Base-by-base conservation (phyloP, 108 stramenopile genomes). In the Conticribra guillardii region DNA sequence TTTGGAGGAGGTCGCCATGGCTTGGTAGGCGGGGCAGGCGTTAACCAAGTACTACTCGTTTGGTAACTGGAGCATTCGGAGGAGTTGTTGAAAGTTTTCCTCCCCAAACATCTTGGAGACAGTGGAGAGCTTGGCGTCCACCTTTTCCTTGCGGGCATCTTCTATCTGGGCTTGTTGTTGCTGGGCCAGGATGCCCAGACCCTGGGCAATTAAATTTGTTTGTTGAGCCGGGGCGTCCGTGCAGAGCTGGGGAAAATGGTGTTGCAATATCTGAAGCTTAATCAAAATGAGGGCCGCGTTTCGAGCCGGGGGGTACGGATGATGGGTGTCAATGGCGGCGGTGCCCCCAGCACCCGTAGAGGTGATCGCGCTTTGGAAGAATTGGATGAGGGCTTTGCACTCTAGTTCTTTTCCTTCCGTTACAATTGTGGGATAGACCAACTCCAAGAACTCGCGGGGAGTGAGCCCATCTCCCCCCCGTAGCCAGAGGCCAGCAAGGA, bases 101-200 rank as follows among this genome's bases (percentile, higher is more conserved):
- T 23, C 41, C 19, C 67, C 67, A 32, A 69, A 18, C 67, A 53
- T 49, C 34, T 41, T 23, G 26, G 4, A 33, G n/a, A 67, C 66
- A 24, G 66, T 55, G 16, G 15, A 34, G 28, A 18, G 49, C 26
- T 60, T 60, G 49, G 49, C 26, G 3, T 32, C 7, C 21, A 52
- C 51, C 27, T 60, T 49, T 11, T 49, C 33, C 22, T 29, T 27
- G 2, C 30, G 19, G 24, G 30, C 69, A 17, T 60, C 31, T 15
- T 70, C 50, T 3, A 31, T 24, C 28, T 41, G 54, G 27, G 31
- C 45, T 27, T 70, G 69, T 22, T 70, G 69, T 41, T 70, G 69
- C 33, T 15, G 14, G n/a, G 58, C 58, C 8, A 69, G 2, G 16
- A 32, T 17, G 0, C 41, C 55, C 21, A 47, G 44, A 24, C 41